Evolutionary conservation across 2,329 filamentous ascomycete species (phyloP).

Genomic region (Aspergillus cejpii): DNA sequence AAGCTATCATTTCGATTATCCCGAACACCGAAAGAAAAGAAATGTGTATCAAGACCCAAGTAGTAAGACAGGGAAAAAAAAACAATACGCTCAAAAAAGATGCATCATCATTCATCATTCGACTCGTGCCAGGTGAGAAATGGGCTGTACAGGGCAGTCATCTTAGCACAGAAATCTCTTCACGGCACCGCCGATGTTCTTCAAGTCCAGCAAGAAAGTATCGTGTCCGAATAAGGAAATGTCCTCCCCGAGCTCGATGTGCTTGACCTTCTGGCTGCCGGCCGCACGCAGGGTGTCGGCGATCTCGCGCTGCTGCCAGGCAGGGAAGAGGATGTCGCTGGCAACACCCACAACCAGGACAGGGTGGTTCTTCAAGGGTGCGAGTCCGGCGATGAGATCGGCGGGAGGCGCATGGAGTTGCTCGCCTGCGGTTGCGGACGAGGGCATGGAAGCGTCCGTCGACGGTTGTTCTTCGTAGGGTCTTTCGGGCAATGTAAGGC

Average conservation of each 20-base stretch:
- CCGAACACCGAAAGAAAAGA: no score
- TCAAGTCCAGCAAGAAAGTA: constrained; percentile 85
- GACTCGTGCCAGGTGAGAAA: not conserved
- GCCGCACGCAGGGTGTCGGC: constrained; percentile 70
- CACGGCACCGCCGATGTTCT: constrained; percentile 82
- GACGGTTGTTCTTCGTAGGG: constrained; percentile 84
- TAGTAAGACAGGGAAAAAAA: not conserved
- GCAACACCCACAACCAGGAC: constrained; percentile 88
- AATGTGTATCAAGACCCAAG: not conserved
- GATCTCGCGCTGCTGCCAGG: constrained; percentile 95
- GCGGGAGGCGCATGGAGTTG: constrained; percentile 53
- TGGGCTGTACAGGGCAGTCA: not conserved
- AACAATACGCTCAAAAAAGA: constrained; percentile 3
- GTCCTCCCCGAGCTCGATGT: constrained; percentile 89
- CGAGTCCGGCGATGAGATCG: constrained; percentile 72
- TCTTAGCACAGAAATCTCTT: constrained; percentile 65
- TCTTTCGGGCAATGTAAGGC: constrained; percentile 69
- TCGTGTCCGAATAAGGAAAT: constrained; percentile 94
- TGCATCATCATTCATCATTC: constrained; percentile 9
- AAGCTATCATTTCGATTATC: no score
- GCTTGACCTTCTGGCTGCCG: constrained; percentile 75
- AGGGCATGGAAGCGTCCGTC: constrained; percentile 36
- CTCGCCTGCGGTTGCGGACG: constrained; percentile 18
- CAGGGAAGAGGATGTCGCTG: constrained; percentile 92
- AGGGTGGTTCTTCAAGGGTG: constrained; percentile 65